Percentiles rank a stretch among this genome's conserved stretches.
Conservation (phyloP, 2,329 filamentous ascomycete genomes). For the Moelleriella libera region DNA sequence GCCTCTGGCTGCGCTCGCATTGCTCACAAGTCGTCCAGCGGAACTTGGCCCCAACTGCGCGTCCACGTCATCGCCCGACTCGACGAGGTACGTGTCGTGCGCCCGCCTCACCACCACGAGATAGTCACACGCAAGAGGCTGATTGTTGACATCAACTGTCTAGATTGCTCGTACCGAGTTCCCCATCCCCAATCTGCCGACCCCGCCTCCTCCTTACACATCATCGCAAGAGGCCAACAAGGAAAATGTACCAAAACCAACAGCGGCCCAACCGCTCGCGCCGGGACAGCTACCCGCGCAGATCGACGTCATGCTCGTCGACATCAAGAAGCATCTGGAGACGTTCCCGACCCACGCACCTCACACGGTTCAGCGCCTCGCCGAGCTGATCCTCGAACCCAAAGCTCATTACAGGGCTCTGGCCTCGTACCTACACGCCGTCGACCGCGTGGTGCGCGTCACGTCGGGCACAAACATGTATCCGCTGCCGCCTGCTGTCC, state of each 20-base stretch:
- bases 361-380: conserved; percentile 82
- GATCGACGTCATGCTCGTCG: conserved; percentile 45
- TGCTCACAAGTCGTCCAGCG: conserved; percentile 30
- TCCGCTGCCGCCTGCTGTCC: conserved; percentile 58
- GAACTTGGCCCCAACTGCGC: conserved; percentile 55
- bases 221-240: conserved; percentile 50
- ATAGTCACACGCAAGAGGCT: neutral
- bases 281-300: conserved; percentile 45
- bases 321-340: conserved; percentile 47
- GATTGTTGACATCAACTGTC: neutral
- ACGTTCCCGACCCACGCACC: conserved; percentile 66
- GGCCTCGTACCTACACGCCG: conserved; percentile 73
- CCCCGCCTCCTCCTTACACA: conserved; percentile 31
- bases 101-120: neutral
- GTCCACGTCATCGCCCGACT: conserved; percentile 52
- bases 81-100: conserved; percentile 34
- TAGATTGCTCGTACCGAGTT: conserved; percentile 69
- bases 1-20: conserved; percentile 3
- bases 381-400: conserved; percentile 71
- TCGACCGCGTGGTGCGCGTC: conserved; percentile 83
- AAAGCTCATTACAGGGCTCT: conserved; percentile 68
- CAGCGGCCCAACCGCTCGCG: conserved; percentile 6
- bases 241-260: conserved; percentile 35
- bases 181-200: conserved; percentile 48
- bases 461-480: conserved; percentile 71